Evolutionary conservation across 768 basidiomycete genomes (phyloP), one percentile per base, ranked within the genome.

Genomic region (Wakefieldia striispora): DNA sequence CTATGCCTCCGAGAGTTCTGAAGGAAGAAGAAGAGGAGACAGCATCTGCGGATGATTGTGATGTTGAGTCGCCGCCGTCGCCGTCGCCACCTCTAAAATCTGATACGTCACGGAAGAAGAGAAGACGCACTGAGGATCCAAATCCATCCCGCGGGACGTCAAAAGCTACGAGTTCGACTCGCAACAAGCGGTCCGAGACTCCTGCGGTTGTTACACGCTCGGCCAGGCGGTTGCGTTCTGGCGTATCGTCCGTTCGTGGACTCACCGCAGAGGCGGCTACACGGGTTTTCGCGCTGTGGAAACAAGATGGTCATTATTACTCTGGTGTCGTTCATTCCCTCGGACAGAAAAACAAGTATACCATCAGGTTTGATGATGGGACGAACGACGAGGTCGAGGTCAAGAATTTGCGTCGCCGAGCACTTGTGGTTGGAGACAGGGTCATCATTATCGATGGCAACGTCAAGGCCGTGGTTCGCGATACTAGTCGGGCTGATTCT

Each of bases 241-340:
- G 61, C n/a, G 26, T 56, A 16, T 66, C 67, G 13, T 63, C 68
- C 29, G 47, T 42, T 10, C 61, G 58, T 33, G 53, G 47, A 17
- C 35, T 43, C 27, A 29, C 54, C 14, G 38, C 33, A 26, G 57
- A 59, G 34, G 48, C 54, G 6, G 70, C 77, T 19, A 84, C 83
- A 12, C 79, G 80, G 6, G 83, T 90, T n/a, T 82, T 86, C 56
- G 87, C 84, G 9, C 60, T 84, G 11, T 88, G 86, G 86, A 78
- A 72, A 53, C 66, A 69, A 39, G 81, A 82, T 42, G 76, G 75
- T 4, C 74, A 75, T 56, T 91, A 75, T 67, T 86, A 82, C 61
- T 66, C 80, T 16, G 90, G 87, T 14, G 72, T 66, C 31, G 74
- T 87, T 23, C 60, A 80, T 45, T 70, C 72, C 16, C 50, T 53